Evolutionary conservation across 768 basidiomycete species (phyloP), one percentile per base, ranked within the genome.

Genomic region (Neoboletus subvelutipes): DNA sequence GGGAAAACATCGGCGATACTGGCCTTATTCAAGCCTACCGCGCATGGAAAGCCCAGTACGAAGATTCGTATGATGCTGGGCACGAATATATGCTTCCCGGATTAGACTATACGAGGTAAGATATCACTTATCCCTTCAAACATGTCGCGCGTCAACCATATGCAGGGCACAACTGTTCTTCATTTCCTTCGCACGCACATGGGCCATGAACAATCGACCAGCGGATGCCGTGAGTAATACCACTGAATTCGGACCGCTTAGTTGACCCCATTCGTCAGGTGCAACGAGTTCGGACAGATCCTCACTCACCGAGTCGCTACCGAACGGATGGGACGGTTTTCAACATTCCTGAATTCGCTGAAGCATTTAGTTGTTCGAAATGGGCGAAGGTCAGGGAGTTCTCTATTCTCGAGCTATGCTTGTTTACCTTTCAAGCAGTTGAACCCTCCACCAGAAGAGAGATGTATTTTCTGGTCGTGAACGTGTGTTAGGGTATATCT

Each of bases 121-220:
- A 56, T 22, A 53, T 48, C 24, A 17, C 29, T 11, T 17, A 12
- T 28, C 11, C 20, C 41, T 40, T 26, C 49, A 18, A 48, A 40
- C 5, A 37, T 36, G n/a, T 18, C 13, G 17, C 17, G 0, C 22
- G 45, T 58, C 39, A n/a, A 56, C n/a, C 33, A 15, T 26, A 26
- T 12, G 17, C 50, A 90, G 89, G 56, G 95, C 97, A 40, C 95
- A 98, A 76, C 74, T 98, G 29, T 98, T 98, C 77, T 98, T 97
- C 78, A 84, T 98, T 54, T 83, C 92, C 2, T 95, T 91, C 66
- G 94, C 84, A 15, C 83, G 89, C 28, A 84, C 89, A n/a, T 96
- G 92, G 92, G 92, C 87, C 0, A 80, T 84, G 66, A 85, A 84
- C 64, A 89, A 87, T 73, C 92, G 88, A 60, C 82, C 90, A 26